These are phyloP conservation scores for Pigoraptor vietnamica DNA, from an alignment of 78 protist genomes.

Conservation along the genomic window DNA sequence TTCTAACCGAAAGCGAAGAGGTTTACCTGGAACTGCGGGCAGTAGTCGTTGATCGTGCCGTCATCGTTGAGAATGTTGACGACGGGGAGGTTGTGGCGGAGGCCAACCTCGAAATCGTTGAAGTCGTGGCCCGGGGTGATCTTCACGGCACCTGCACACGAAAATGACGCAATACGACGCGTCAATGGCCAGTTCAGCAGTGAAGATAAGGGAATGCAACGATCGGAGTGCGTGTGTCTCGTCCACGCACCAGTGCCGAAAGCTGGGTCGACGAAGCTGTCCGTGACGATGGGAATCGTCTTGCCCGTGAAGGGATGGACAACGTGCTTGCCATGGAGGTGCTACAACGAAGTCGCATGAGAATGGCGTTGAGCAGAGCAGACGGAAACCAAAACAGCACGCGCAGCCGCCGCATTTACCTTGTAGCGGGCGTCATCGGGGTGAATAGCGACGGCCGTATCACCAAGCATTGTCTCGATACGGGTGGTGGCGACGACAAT, in stretches of 20 bases:
- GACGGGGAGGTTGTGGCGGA: slow-evolving; percentile 76
- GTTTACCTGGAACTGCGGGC: slow-evolving; percentile 12
- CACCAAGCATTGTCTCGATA: slow-evolving; percentile 99
- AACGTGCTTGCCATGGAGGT: slow-evolving; percentile 74
- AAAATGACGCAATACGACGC: too few relatives aligned
- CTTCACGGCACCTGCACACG: slow-evolving; percentile 92
- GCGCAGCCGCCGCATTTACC: background rate
- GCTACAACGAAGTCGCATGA: too few relatives aligned
- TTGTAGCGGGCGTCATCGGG: slow-evolving; percentile 87
- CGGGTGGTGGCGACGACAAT: slow-evolving; percentile 98
- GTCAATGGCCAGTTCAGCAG: too few relatives aligned
- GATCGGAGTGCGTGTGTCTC: background rate
- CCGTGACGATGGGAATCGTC: slow-evolving; percentile 90
- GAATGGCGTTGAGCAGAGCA: too few relatives aligned
- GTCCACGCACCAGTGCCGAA: slow-evolving; percentile 87
- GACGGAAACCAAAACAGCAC: background rate
- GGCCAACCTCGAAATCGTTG: slow-evolving; percentile 93
- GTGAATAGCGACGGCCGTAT: slow-evolving; percentile 98
- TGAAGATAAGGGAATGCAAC: too few relatives aligned
- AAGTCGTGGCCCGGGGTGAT: slow-evolving; percentile 95
- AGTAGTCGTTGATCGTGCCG: slow-evolving; percentile 62
- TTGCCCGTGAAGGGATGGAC: slow-evolving; percentile 70
- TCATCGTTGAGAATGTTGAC: slow-evolving; percentile 74
- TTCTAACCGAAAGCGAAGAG: background rate
- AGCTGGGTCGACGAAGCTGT: slow-evolving; percentile 81